phyloP scores from a whole-genome alignment of 495 filamentous ascomycete species.

The Collariella sp. region DNA sequence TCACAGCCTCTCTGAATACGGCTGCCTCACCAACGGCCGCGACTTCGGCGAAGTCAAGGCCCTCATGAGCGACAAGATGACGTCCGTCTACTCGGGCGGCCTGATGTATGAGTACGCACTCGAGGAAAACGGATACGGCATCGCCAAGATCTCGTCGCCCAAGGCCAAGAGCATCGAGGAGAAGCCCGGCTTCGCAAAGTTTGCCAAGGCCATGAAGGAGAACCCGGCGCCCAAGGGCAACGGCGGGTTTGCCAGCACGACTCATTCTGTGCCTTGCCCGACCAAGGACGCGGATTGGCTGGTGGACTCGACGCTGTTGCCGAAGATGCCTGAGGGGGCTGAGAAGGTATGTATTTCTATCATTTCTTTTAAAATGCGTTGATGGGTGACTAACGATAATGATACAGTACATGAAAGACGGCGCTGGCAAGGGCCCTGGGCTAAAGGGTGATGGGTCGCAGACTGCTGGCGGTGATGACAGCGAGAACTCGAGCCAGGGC shows the following conservation, averaged over 20 bases:
- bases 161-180: conserved; percentile 42
- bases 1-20: conserved; percentile 75
- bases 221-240: conserved; percentile 60
- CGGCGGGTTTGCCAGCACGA: conserved; percentile 66
- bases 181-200: conserved; percentile 51
- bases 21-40: conserved; percentile 72
- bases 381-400: conserved; percentile 6
- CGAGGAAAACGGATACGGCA: conserved; percentile 67
- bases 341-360: conserved; percentile 22
- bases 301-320: conserved; percentile 55
- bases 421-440: conserved; percentile 65
- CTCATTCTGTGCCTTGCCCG: conserved; percentile 61
- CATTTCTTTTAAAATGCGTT: not conserved
- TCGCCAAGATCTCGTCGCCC: conserved; percentile 50
- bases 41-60: conserved; percentile 71
- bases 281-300: conserved; percentile 61
- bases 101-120: conserved; percentile 92
- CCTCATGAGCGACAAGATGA: conserved; percentile 81
- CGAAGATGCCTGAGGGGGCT: conserved; percentile 63
- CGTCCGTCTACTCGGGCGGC: conserved; percentile 85
- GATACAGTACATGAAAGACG: conserved; percentile 57
- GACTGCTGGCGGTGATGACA: conserved; percentile 48
- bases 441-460: conserved; percentile 66
- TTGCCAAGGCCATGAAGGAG: conserved; percentile 55
- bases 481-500: conserved; percentile 47